A percentile compares a stretch with the other conserved stretches of the same genome.
Conservation (phyloP, 2,329 filamentous ascomycete genomes). For the Ophiostoma piceae region DNA sequence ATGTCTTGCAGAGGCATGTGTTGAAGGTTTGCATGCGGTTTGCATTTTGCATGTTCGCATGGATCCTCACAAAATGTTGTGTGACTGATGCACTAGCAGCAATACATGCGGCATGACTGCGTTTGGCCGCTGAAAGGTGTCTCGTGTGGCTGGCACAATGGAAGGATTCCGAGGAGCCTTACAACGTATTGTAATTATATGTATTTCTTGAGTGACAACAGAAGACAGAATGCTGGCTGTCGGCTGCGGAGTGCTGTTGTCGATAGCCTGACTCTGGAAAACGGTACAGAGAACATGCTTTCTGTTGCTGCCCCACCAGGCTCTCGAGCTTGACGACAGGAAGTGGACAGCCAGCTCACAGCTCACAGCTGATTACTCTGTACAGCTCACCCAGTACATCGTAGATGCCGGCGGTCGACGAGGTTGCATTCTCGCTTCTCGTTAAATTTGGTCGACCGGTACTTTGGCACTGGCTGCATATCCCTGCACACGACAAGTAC, state of each 20-base stretch:
- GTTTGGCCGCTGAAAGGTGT: background rate
- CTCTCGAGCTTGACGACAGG: background rate
- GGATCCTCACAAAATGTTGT: background rate
- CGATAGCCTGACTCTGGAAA: background rate
- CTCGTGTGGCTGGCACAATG: background rate
- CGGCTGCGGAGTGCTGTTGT: background rate
- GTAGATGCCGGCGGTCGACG: background rate
- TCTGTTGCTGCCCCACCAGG: background rate
- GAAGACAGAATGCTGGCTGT: background rate
- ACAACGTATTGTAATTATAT: background rate
- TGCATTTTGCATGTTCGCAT: conserved; percentile 6
- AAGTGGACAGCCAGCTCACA: background rate
- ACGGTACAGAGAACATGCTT: background rate
- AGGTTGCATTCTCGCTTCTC: conserved; percentile 18
- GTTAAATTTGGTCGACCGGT: conserved; percentile 13
- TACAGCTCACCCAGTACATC: background rate
- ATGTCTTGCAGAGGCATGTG: background rate
- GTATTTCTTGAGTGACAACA: too few relatives aligned
- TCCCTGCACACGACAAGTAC: conserved; percentile 11
- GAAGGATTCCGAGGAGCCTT: background rate
- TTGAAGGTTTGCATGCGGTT: background rate
- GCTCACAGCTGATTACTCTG: background rate
- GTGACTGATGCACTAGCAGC: background rate
- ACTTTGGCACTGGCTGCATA: conserved; percentile 15
- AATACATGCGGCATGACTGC: background rate